These are phyloP conservation scores for Plasmodium billcollinsi DNA, from an alignment of 169 alveolate species.

Conservation along the genomic window DNA sequence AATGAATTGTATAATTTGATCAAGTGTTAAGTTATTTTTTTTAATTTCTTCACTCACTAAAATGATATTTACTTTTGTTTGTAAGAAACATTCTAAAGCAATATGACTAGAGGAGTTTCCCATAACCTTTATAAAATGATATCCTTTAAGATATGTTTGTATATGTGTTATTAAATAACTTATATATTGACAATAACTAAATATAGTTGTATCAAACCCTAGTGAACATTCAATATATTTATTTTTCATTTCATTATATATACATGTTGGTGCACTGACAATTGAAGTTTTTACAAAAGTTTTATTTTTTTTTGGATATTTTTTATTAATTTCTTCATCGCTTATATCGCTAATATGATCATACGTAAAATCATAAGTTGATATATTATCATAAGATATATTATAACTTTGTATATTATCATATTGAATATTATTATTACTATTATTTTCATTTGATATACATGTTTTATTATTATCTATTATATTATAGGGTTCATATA, in stretches of 20 bases:
- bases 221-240: slow-evolving; percentile 94
- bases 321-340: slow-evolving; percentile 48
- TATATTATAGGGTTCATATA: too few species aligned
- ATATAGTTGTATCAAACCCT: slow-evolving; percentile 97
- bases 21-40: slow-evolving; percentile 86
- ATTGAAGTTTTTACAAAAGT: slow-evolving; percentile 83
- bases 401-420: too few species aligned
- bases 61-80: slow-evolving; percentile 92
- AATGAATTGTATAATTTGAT: slow-evolving; percentile 85
- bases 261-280: slow-evolving; percentile 96
- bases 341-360: slow-evolving; percentile 46
- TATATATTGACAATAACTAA: slow-evolving; percentile 92
- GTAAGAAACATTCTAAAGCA: slow-evolving; percentile 94
- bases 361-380: slow-evolving; percentile 18
- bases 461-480: too few species aligned
- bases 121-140: slow-evolving; percentile 95
- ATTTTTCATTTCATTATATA: slow-evolving; percentile 95
- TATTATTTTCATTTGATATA: neutral
- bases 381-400: neutral
- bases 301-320: slow-evolving; percentile 55
- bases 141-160: slow-evolving; percentile 88
- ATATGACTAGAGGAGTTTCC: slow-evolving; percentile 96
- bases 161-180: slow-evolving; percentile 92
- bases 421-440: neutral
- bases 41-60: slow-evolving; percentile 94